These are phyloP conservation scores for Cryptococcus hybrid DNA, from an alignment of 1,284 basidiomycete species.

Conservation along the genomic window DNA sequence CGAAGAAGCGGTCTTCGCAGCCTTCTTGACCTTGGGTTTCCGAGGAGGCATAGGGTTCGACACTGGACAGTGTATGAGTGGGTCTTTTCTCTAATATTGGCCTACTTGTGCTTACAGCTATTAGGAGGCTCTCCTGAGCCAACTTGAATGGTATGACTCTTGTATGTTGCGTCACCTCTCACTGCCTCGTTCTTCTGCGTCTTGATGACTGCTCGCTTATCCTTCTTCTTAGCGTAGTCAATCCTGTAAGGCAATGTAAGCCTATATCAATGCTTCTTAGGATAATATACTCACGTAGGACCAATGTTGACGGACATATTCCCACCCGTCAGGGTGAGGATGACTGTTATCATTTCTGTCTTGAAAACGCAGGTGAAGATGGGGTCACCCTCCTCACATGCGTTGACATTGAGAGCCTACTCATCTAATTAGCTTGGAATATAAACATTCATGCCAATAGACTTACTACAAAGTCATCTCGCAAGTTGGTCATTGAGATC, in stretches of 20 bases:
- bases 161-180: slow-evolving; percentile 81
- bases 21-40: slow-evolving; percentile 59
- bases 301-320: slow-evolving; percentile 71
- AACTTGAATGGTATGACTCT: slow-evolving; percentile 88
- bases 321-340: slow-evolving; percentile 77
- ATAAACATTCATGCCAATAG: neutral
- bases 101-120: slow-evolving; percentile 50
- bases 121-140: slow-evolving; percentile 80
- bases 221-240: slow-evolving; percentile 94
- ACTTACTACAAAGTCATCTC: slow-evolving; percentile 86
- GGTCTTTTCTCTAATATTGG: slow-evolving; percentile 3
- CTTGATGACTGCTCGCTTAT: slow-evolving; percentile 86
- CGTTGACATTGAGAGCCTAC: slow-evolving; percentile 63
- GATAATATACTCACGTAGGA: slow-evolving; percentile 63
- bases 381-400: slow-evolving; percentile 90
- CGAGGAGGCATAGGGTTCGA: slow-evolving; percentile 82
- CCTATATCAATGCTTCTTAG: neutral
- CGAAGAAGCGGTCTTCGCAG: slow-evolving; percentile 9
- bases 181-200: slow-evolving; percentile 87
- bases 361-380: slow-evolving; percentile 91
- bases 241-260: slow-evolving; percentile 55
- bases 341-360: slow-evolving; percentile 84
- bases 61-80: slow-evolving; percentile 28
- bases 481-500: slow-evolving; percentile 79
- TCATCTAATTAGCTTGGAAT: slow-evolving; percentile 45